A percentile compares a stretch with the other conserved stretches of the same genome.
phyloP scores from a whole-genome alignment of 805 yeast species.

The Sugiyamaella lignohabitans region DNA sequence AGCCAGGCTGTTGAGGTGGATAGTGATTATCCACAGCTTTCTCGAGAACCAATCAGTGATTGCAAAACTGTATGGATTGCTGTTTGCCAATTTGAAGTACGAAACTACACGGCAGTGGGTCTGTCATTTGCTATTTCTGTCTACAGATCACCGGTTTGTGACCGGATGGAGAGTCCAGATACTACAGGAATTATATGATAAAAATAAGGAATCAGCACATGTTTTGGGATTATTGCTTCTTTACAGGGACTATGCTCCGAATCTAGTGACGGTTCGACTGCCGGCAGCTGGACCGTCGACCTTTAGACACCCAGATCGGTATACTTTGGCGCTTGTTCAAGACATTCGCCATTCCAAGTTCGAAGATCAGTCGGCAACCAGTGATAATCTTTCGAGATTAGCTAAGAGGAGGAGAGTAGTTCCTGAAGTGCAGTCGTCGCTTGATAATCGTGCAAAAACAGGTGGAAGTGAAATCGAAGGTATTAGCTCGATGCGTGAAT shows the following conservation, averaged over 20 bases:
- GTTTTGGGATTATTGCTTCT: constrained; percentile 23
- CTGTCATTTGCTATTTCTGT: constrained; percentile 19
- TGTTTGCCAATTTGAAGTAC: constrained; percentile 18
- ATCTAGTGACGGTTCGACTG: constrained; percentile 24
- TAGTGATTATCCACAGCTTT: constrained; percentile 14
- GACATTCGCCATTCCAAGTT: background rate
- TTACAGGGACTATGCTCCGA: constrained; percentile 23
- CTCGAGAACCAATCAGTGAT: constrained; percentile 17
- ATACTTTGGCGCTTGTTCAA: background rate
- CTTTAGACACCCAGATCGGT: constrained; percentile 29
- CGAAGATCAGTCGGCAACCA: background rate
- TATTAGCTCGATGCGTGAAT: constrained; percentile 10
- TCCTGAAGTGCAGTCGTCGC: background rate
- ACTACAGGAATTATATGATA: constrained; percentile 19
- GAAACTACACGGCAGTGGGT: constrained; percentile 19
- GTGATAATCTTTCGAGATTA: background rate
- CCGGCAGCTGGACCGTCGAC: constrained; percentile 24
- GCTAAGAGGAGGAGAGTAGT: background rate
- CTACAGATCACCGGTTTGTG: constrained; percentile 14
- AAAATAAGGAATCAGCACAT: constrained; percentile 20
- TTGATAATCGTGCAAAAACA: background rate
- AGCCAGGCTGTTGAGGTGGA: constrained; percentile 20
- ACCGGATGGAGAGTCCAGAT: constrained; percentile 22
- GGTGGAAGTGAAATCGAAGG: constrained; percentile 4
- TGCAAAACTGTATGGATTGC: constrained; percentile 15